Percentiles rank a stretch among this genome's conserved stretches.
Conservation (phyloP, 225 moss, liverwort and hornwort genomes). For the Physcomitrium patens region DNA sequence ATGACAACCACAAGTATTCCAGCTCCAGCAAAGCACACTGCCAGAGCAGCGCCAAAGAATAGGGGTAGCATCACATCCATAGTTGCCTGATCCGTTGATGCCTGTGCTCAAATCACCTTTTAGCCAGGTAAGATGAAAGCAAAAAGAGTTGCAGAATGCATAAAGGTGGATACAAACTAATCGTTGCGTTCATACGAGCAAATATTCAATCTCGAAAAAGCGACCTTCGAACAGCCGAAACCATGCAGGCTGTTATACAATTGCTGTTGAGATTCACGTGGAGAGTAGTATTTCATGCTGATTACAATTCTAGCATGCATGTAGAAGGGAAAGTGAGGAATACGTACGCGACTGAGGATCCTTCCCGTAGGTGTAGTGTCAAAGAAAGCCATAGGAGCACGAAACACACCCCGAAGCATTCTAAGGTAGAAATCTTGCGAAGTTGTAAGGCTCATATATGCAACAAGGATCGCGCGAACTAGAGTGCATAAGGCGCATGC, state of each 20-base stretch:
- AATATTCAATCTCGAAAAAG: neutral
- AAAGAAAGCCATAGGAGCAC: slow-evolving; percentile 68
- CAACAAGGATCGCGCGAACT: slow-evolving; percentile 26
- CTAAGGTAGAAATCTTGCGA: slow-evolving; percentile 56
- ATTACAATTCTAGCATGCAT: neutral
- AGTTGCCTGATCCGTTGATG: slow-evolving; percentile 62
- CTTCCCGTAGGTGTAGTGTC: slow-evolving; percentile 62
- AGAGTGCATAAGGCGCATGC: slow-evolving; percentile 48
- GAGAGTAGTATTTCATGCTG: neutral
- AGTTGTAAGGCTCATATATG: slow-evolving; percentile 48
- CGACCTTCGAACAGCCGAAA: too few species aligned
- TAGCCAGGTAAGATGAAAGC: slow-evolving; percentile 5
- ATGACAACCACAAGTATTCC: slow-evolving; percentile 52
- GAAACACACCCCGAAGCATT: slow-evolving; percentile 66
- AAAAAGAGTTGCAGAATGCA: neutral
- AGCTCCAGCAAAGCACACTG: slow-evolving; percentile 32
- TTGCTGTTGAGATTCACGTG: neutral
- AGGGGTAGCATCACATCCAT: slow-evolving; percentile 54
- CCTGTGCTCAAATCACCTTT: slow-evolving; percentile 32
- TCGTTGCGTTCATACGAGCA: too few species aligned
- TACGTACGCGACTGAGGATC: slow-evolving; percentile 59
- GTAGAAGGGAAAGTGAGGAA: slow-evolving; percentile 10
- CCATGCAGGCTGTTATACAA: neutral
- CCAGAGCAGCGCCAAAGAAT: slow-evolving; percentile 40
- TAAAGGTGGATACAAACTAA: neutral